Conservation (phyloP, 176 grass and related monocot species). For the Phyllostachys edulis region DNA sequence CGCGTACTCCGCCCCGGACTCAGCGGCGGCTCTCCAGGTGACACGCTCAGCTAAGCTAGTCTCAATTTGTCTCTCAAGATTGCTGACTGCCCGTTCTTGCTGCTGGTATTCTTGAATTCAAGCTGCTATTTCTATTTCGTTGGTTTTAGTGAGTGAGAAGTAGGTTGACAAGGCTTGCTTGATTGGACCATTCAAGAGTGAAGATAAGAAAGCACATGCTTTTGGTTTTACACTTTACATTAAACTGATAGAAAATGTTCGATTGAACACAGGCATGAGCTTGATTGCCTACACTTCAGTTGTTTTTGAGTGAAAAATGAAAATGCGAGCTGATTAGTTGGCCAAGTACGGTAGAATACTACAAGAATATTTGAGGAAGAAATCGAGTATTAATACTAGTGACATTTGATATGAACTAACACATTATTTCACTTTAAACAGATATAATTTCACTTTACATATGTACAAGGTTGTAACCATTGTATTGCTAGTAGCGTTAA, state of each 20-base stretch:
- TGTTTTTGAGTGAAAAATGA: neutral
- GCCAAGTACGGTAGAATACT: neutral
- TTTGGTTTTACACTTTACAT: neutral
- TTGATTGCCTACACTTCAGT: neutral
- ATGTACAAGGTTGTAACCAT: neutral
- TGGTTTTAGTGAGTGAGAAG: neutral
- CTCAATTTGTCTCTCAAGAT: neutral
- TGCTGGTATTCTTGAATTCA: neutral
- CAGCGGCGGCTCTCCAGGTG: conserved; percentile 36
- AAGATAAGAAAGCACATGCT: too few relatives aligned
- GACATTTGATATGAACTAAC: neutral
- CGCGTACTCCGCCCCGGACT: conserved; percentile 7
- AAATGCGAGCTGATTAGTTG: neutral
- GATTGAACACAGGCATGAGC: neutral
- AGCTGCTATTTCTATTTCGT: neutral
- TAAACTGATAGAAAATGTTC: neutral
- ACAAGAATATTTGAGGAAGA: neutral
- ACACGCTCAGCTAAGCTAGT: neutral
- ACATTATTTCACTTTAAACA: too few relatives aligned
- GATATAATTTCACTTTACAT: neutral
- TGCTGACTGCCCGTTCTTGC: neutral
- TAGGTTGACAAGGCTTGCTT: neutral
- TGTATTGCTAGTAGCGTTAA: neutral
- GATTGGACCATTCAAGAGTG: neutral
- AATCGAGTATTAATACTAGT: neutral